phyloP scores from a whole-genome alignment of 257 asterid genomes.

The Nicotiana tomentosiformis region DNA sequence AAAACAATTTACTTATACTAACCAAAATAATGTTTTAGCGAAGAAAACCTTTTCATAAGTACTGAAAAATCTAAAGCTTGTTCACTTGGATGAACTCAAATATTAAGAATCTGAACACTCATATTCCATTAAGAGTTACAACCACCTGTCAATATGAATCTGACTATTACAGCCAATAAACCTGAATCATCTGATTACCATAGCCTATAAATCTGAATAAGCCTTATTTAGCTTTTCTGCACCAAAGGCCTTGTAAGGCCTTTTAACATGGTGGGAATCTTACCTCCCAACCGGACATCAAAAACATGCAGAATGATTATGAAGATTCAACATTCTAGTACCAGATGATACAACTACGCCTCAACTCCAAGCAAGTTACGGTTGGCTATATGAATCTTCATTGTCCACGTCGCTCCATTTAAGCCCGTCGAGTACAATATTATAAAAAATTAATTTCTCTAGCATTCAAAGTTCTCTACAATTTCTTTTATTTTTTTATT shows the following conservation, averaged over 20 bases:
- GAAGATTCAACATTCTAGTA: not conserved
- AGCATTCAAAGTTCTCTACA: too few species aligned
- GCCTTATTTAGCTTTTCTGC: not conserved
- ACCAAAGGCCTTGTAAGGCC: not conserved
- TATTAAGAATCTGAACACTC: not conserved
- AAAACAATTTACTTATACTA: not conserved
- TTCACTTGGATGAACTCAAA: not conserved
- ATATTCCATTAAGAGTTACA: not conserved
- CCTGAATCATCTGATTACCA: not conserved
- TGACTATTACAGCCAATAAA: not conserved
- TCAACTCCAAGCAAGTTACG: too few species aligned
- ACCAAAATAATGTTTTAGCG: not conserved
- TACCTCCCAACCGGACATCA: not conserved
- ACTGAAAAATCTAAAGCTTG: not conserved
- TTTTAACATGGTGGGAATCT: not conserved
- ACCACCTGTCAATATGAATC: not conserved
- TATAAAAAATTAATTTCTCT: too few species aligned
- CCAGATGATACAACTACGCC: not conserved
- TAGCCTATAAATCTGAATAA: not conserved
- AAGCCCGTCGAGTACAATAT: too few species aligned
- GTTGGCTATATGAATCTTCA: too few species aligned
- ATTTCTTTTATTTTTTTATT: too few species aligned
- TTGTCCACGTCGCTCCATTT: too few species aligned
- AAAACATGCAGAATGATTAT: not conserved
- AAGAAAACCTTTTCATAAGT: not conserved